Percentiles rank a stretch among this genome's conserved stretches.
Evolutionary conservation across 140 eudicot genomes (phyloP).

Genomic region (Anethum foeniculum): DNA sequence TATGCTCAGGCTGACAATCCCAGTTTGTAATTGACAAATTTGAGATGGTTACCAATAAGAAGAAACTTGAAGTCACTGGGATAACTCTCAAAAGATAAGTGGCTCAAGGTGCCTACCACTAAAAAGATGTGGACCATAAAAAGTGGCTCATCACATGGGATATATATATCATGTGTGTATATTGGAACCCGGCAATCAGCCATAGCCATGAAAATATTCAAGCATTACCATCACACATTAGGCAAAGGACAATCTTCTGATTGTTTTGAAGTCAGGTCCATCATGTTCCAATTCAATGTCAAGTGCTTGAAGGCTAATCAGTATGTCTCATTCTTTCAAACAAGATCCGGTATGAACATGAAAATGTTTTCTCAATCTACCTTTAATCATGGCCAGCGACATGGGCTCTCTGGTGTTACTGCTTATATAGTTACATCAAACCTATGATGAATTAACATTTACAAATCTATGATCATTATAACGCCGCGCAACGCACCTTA

Average conservation of each 20-base stretch:
- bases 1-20: neutral
- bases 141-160: slow-evolving; percentile 5
- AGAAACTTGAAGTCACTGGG: neutral
- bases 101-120: slow-evolving; percentile 10
- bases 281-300: neutral
- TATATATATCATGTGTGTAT: neutral
- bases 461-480: neutral
- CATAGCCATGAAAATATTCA: neutral
- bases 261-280: slow-evolving; percentile 1
- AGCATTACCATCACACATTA: neutral
- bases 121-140: slow-evolving; percentile 16
- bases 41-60: neutral
- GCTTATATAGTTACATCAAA: neutral
- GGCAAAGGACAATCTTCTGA: slow-evolving; percentile 2
- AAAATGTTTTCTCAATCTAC: neutral
- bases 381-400: neutral
- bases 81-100: neutral
- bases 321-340: neutral
- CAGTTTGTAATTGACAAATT: neutral
- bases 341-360: slow-evolving; percentile 1
- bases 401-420: neutral
- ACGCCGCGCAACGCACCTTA: too few species aligned
- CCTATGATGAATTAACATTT: neutral
- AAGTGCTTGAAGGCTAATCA: neutral
- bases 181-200: slow-evolving; percentile 3